These are phyloP conservation scores for Gossypium stocksii DNA, from an alignment of 345 rosid species.

Conservation along the genomic window DNA sequence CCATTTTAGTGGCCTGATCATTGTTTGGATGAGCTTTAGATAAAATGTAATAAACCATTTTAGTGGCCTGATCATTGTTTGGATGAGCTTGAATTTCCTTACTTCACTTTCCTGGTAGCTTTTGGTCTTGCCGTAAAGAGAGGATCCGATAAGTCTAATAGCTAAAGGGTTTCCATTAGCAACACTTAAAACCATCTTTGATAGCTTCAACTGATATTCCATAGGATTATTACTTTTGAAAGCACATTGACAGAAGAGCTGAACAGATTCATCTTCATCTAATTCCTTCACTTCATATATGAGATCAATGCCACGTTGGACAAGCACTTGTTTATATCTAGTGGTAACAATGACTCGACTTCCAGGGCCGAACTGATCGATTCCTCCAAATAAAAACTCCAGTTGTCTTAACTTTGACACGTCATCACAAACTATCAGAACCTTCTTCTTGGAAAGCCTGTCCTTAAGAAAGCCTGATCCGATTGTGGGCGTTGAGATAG, in stretches of 20 bases:
- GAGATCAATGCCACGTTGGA: neutral
- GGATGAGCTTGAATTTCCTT: constrained; percentile 22
- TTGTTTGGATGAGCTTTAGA: neutral
- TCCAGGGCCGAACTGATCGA: neutral
- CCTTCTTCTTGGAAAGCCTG: too few relatives aligned
- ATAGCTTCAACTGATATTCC: constrained; percentile 7
- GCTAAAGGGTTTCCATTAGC: constrained; percentile 42
- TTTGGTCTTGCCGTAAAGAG: constrained; percentile 14
- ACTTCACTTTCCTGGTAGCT: constrained; percentile 27
- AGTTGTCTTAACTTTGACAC: neutral
- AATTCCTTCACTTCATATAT: constrained; percentile 8
- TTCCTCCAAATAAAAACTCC: neutral
- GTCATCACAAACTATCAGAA: neutral
- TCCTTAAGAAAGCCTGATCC: too few relatives aligned
- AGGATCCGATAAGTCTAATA: constrained; percentile 35
- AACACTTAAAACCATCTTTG: constrained; percentile 23
- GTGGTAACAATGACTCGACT: neutral
- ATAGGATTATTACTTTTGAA: constrained; percentile 16
- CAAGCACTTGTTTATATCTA: neutral
- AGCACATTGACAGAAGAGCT: constrained; percentile 27
- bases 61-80: too few relatives aligned
- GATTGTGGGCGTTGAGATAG: too few relatives aligned
- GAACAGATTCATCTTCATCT: constrained; percentile 23
- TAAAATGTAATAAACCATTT: neutral
- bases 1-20: neutral